Percentiles rank a stretch among this genome's conserved stretches.
These are phyloP conservation scores for Wickerhamiella azyma DNA, from an alignment of 805 yeast species.

Conservation along the genomic window DNA sequence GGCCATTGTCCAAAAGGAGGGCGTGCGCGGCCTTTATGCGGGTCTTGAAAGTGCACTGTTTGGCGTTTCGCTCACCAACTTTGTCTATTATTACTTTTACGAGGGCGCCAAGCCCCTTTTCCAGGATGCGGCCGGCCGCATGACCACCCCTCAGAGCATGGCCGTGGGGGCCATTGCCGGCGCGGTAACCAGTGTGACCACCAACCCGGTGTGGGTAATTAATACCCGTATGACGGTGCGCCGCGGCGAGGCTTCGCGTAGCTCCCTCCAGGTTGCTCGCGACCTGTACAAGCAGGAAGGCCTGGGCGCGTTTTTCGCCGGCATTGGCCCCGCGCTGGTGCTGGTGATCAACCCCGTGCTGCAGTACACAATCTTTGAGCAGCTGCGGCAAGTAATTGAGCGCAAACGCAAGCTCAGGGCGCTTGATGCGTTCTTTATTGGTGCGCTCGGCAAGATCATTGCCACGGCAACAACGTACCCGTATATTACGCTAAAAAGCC, in stretches of 20 bases:
- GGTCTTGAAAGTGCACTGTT: slow-evolving; percentile 80
- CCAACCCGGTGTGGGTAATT: slow-evolving; percentile 94
- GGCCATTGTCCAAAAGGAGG: slow-evolving; percentile 42
- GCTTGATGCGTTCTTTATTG: slow-evolving; percentile 66
- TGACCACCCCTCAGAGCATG: slow-evolving; percentile 53
- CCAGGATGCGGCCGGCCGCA: slow-evolving; percentile 20
- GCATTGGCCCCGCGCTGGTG: slow-evolving; percentile 76
- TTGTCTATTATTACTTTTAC: slow-evolving; percentile 81
- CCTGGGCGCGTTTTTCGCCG: slow-evolving; percentile 57
- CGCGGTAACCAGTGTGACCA: slow-evolving; percentile 60
- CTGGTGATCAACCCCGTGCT: slow-evolving; percentile 80
- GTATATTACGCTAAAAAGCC: slow-evolving; percentile 70
- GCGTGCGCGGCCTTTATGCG: slow-evolving; percentile 56
- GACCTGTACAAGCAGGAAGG: slow-evolving; percentile 65
- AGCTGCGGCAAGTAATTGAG: slow-evolving; percentile 52
- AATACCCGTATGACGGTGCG: slow-evolving; percentile 75
- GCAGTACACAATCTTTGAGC: slow-evolving; percentile 86
- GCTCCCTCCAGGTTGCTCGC: slow-evolving; percentile 43
- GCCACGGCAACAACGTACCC: slow-evolving; percentile 91
- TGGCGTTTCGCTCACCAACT: slow-evolving; percentile 77
- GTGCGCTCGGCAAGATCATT: slow-evolving; percentile 77
- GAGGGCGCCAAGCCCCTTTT: slow-evolving; percentile 40
- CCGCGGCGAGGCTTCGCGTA: slow-evolving; percentile 22
- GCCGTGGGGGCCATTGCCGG: slow-evolving; percentile 79
- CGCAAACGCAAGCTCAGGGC: slow-evolving; percentile 46